phyloP scores from a whole-genome alignment of 495 filamentous ascomycete genomes.

The Astrothelium subdiscretum region DNA sequence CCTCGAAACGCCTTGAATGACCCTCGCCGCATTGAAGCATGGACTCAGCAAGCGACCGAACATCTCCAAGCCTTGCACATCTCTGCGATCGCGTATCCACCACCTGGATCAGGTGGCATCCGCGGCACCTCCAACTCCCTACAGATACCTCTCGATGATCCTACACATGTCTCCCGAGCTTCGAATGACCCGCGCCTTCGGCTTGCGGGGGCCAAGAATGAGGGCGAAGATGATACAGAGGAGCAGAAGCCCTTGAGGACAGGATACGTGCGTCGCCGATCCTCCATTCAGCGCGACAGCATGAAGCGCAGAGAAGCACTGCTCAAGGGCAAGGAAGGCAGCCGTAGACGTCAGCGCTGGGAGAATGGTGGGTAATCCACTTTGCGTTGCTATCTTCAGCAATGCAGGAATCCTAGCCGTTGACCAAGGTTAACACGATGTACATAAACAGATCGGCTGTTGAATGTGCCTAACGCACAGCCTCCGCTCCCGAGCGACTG shows the following conservation, averaged over 20 bases:
- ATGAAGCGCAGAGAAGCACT: slow-evolving; percentile 62
- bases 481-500: slow-evolving; percentile 76
- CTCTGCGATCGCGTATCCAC: slow-evolving; percentile 6
- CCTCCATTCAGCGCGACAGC: slow-evolving; percentile 44
- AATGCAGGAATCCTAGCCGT: neutral
- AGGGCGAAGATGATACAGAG: neutral
- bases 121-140: slow-evolving; percentile 23
- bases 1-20: neutral
- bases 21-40: slow-evolving; percentile 18
- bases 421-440: slow-evolving; percentile 1
- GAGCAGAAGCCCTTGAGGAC: neutral
- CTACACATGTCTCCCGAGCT: neutral
- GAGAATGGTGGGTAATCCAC: slow-evolving; percentile 65
- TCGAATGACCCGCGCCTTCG: slow-evolving; percentile 1
- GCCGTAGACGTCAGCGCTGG: slow-evolving; percentile 74
- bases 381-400: neutral
- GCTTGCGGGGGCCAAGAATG: neutral
- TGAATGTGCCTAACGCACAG: slow-evolving; percentile 75
- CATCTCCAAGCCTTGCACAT: slow-evolving; percentile 17
- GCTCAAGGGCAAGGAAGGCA: slow-evolving; percentile 89
- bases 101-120: neutral
- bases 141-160: slow-evolving; percentile 32
- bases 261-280: slow-evolving; percentile 15
- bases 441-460: slow-evolving; percentile 54
- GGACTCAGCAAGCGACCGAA: slow-evolving; percentile 22